phyloP scores from a whole-genome alignment of 208 protist genomes.

The Angomonas deanei region DNA sequence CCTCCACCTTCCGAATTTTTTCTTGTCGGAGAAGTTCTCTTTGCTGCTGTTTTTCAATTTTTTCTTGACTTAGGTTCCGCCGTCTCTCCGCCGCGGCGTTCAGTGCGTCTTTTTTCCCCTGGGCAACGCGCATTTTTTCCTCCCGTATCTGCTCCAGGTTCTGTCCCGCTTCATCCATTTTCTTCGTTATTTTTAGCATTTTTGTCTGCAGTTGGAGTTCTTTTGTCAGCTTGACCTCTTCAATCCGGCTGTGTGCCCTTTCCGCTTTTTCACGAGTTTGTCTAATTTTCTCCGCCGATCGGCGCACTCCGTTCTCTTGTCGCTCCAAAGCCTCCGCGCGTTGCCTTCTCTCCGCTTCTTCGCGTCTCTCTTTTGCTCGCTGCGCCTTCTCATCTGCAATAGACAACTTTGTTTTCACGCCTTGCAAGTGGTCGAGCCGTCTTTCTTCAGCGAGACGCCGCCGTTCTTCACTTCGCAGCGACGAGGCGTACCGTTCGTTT shows the following conservation, averaged over 20 bases:
- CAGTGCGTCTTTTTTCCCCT: conserved; percentile 72
- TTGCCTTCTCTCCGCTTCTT: conserved; percentile 54
- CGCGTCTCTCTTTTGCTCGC: conserved; percentile 54
- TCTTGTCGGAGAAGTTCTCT: conserved; percentile 55
- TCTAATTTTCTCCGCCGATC: conserved; percentile 57
- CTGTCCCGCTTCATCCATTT: conserved; percentile 75
- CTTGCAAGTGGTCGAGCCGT: conserved; percentile 56
- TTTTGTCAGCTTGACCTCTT: conserved; percentile 75
- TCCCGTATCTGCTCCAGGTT: conserved; percentile 73
- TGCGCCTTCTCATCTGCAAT: conserved; percentile 37
- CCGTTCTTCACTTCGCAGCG: conserved; percentile 73
- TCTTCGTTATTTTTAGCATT: conserved; percentile 53
- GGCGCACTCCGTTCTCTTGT: conserved; percentile 53
- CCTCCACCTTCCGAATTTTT: conserved; percentile 44
- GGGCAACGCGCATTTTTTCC: conserved; percentile 42
- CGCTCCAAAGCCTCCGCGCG: conserved; percentile 52
- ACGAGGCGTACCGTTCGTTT: conserved; percentile 54
- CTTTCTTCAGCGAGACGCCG: conserved; percentile 81
- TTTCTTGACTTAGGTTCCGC: conserved; percentile 63
- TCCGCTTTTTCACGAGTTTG: conserved; percentile 65
- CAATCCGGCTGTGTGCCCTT: conserved; percentile 50
- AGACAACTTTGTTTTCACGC: conserved; percentile 63
- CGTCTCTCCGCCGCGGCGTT: conserved; percentile 67
- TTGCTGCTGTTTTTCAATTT: conserved; percentile 57
- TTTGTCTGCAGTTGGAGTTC: conserved; percentile 70